phyloP scores from a whole-genome alignment of 139 green algal genomes.

The Chlorella sp. region DNA sequence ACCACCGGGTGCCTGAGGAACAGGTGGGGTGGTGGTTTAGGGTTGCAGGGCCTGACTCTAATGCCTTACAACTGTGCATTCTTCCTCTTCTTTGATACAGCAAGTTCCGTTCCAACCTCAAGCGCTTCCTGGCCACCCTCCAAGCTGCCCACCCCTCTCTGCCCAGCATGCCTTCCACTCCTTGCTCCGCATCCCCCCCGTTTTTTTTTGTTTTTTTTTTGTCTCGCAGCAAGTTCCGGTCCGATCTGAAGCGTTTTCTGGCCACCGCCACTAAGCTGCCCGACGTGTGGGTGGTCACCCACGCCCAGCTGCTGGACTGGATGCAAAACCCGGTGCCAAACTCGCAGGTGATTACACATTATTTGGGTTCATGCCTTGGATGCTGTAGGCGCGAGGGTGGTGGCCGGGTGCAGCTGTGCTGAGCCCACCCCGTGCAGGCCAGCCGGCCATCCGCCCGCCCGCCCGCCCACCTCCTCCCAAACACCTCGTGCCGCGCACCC shows the following conservation, averaged over 20 bases:
- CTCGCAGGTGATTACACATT: not conserved
- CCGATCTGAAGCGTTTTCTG: not conserved
- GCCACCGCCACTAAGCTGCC: not conserved
- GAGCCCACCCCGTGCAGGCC: too few species aligned
- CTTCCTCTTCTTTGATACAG: not conserved
- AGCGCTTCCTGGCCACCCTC: too few species aligned
- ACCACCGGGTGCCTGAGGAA: not conserved
- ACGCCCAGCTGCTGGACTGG: slow-evolving; percentile 2
- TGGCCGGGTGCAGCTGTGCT: too few species aligned
- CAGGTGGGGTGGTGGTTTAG: not conserved
- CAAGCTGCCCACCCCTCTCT: not conserved
- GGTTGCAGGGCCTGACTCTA: too few species aligned
- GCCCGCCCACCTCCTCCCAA: too few species aligned
- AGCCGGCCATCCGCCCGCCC: too few species aligned
- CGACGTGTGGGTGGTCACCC: not conserved
- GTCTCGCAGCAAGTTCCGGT: not conserved
- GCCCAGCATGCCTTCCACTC: not conserved
- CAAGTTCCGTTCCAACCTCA: not conserved
- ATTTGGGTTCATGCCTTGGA: too few species aligned
- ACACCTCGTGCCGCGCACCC: too few species aligned
- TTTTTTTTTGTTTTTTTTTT: too few species aligned
- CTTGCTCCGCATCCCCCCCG: too few species aligned
- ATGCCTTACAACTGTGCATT: too few species aligned
- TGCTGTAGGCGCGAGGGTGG: too few species aligned
- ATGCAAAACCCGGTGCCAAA: not conserved